Evolutionary conservation across 805 yeast species (phyloP).

Genomic region (Spencermartinsiella europaea): DNA sequence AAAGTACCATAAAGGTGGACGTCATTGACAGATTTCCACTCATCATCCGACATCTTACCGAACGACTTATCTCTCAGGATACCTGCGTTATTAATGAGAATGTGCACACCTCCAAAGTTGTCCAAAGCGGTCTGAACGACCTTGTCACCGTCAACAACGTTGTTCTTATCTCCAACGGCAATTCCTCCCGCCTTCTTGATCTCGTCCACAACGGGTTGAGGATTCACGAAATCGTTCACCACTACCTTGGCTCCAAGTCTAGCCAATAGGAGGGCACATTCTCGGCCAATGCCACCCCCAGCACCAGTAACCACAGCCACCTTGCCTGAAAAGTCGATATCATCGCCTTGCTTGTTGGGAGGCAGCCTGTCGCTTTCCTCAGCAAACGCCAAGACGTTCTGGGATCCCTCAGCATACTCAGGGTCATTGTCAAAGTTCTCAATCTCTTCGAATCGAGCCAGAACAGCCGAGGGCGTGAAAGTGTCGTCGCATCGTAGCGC

Average conservation of each 20-base stretch:
- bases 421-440: constrained; percentile 51
- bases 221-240: constrained; percentile 80
- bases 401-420: constrained; percentile 65
- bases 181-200: constrained; percentile 65
- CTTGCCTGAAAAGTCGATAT: constrained; percentile 65
- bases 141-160: constrained; percentile 72
- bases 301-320: constrained; percentile 94
- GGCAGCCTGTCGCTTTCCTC: constrained; percentile 50
- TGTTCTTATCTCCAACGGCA: constrained; percentile 80
- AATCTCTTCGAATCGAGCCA: constrained; percentile 59
- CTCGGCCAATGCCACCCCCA: constrained; percentile 89
- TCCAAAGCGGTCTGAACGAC: constrained; percentile 74
- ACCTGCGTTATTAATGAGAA: constrained; percentile 90
- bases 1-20: constrained; percentile 82
- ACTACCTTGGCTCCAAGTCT: constrained; percentile 93
- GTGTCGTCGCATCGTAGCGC: constrained; percentile 70
- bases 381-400: constrained; percentile 63
- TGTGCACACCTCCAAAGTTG: constrained; percentile 77
- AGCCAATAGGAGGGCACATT: constrained; percentile 81
- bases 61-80: constrained; percentile 87
- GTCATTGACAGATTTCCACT: constrained; percentile 75
- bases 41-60: constrained; percentile 72
- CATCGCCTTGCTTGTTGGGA: constrained; percentile 52
- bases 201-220: constrained; percentile 67
- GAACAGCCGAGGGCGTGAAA: constrained; percentile 81